phyloP scores from a whole-genome alignment of 768 basidiomycete species.

The Lactarius evosmus region DNA sequence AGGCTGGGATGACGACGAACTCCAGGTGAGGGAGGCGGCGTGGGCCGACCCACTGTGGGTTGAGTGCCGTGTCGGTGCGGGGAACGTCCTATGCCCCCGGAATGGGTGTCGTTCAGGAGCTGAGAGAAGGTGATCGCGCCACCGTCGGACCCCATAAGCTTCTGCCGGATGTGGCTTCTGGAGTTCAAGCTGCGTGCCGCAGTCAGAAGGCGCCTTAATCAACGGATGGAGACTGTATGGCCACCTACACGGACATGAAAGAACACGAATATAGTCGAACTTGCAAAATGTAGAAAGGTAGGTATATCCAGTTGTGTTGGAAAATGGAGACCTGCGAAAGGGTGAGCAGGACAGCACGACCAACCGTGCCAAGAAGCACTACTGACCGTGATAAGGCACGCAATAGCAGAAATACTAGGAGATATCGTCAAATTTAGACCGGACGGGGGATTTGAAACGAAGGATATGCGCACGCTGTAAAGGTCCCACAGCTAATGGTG shows the following conservation, averaged over 20 bases:
- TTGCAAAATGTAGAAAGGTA: conserved; percentile 6
- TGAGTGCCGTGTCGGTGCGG: neutral
- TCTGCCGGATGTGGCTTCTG: conserved; percentile 2
- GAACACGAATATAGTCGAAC: conserved; percentile 1
- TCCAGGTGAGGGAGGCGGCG: neutral
- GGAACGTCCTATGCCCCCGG: neutral
- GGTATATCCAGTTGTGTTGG: conserved; percentile 2
- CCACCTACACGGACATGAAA: conserved; percentile 4
- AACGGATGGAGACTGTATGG: neutral
- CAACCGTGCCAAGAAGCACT: neutral
- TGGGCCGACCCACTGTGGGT: neutral
- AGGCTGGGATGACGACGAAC: neutral
- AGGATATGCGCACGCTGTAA: neutral
- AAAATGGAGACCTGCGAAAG: neutral
- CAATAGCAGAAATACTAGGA: neutral
- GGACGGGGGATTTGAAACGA: neutral
- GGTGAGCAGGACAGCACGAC: neutral
- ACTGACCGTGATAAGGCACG: neutral
- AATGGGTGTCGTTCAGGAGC: neutral
- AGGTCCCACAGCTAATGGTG: conserved; percentile 3
- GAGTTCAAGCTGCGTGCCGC: neutral
- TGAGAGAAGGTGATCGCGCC: neutral
- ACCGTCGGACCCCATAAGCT: conserved; percentile 1
- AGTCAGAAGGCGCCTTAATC: neutral
- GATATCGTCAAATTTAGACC: neutral